Percentiles rank a stretch among this genome's conserved stretches.
These are phyloP conservation scores for Fraxinus sp. DNA, from an alignment of 305 asterid genomes.

Conservation along the genomic window DNA sequence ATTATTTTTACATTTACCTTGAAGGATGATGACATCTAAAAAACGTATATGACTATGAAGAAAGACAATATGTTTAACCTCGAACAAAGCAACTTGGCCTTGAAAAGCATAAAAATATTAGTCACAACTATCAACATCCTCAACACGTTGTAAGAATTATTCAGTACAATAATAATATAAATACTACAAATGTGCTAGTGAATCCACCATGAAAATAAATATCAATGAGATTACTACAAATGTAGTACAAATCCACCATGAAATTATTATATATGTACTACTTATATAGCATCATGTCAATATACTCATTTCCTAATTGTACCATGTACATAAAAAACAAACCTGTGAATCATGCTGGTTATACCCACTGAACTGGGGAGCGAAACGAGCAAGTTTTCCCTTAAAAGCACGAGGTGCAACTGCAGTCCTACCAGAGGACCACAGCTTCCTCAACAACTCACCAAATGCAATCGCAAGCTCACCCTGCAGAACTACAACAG, in stretches of 20 bases:
- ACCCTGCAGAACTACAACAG: conserved; percentile 60
- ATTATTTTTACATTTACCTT: neutral
- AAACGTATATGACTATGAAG: neutral
- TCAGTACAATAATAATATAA: neutral
- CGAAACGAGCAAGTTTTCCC: conserved; percentile 93
- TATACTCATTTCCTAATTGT: neutral
- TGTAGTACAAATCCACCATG: neutral
- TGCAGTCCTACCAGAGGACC: conserved; percentile 86
- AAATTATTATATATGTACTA: neutral
- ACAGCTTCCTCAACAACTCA: conserved; percentile 82
- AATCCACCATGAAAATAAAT: neutral
- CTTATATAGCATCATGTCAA: neutral
- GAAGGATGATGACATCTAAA: neutral
- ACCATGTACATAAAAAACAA: conserved; percentile 10
- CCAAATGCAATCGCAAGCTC: conserved; percentile 98
- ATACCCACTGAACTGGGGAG: conserved; percentile 97
- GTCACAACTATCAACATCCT: conserved; percentile 2
- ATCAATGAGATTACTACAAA: neutral
- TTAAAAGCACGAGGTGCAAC: conserved; percentile 96
- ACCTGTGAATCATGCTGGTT: conserved; percentile 99
- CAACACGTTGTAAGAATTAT: neutral
- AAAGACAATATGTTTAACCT: neutral
- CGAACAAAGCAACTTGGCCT: neutral
- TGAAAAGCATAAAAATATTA: neutral
- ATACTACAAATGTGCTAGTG: neutral